phyloP scores from a whole-genome alignment of 163 green algal species.

The Coccomyxa subellipsoidea region DNA sequence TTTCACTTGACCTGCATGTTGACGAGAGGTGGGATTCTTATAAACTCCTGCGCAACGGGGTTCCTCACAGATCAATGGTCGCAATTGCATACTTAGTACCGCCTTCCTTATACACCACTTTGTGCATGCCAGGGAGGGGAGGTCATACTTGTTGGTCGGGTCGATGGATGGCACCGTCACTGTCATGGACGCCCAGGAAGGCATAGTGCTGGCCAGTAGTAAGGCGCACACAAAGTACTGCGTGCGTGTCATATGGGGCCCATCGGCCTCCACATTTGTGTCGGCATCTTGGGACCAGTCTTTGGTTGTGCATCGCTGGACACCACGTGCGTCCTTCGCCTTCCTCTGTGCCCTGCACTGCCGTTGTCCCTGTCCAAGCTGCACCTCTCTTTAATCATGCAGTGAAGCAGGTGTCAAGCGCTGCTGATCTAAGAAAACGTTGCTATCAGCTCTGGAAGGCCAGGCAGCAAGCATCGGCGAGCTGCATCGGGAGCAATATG shows the following conservation, averaged over 20 bases:
- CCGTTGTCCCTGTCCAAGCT: too few relatives aligned
- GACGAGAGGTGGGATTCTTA: conserved; percentile 2
- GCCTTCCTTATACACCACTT: too few relatives aligned
- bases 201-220: conserved; percentile 7
- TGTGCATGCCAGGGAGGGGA: not conserved
- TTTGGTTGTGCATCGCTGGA: not conserved
- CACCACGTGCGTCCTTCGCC: not conserved
- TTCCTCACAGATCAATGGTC: too few relatives aligned
- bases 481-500: not conserved
- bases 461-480: not conserved
- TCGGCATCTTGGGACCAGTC: not conserved
- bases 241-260: conserved; percentile 40
- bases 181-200: conserved; percentile 28
- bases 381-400: too few relatives aligned
- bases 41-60: not conserved
- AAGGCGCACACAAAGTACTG: conserved; percentile 55
- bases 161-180: conserved; percentile 59
- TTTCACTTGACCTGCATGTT: conserved; percentile 44
- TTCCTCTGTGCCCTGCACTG: too few relatives aligned
- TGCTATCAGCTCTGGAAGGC: not conserved
- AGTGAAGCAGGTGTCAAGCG: too few relatives aligned
- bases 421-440: not conserved
- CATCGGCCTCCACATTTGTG: conserved; percentile 15
- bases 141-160: conserved; percentile 20
- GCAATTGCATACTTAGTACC: too few relatives aligned